Evolutionary conservation across 257 asterid genomes (phyloP).

Genomic region (Parsonsia alboflavescens): DNA sequence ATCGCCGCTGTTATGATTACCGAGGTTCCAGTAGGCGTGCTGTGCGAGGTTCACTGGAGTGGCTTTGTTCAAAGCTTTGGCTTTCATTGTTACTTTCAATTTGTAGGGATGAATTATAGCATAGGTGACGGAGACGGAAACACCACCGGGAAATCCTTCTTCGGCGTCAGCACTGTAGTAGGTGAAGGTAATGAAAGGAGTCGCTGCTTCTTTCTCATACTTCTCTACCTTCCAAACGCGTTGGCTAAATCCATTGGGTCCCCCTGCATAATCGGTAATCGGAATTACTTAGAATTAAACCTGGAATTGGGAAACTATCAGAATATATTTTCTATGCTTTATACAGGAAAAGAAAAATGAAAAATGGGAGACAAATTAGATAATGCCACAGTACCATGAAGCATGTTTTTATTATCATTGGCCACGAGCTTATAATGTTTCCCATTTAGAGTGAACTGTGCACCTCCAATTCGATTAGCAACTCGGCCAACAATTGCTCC

Average conservation of each 20-base stretch:
- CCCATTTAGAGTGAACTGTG: constrained; percentile 65
- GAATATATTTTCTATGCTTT: not conserved
- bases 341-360: not conserved
- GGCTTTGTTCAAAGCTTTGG: constrained; percentile 56
- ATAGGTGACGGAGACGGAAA: constrained; percentile 46
- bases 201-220: constrained; percentile 28
- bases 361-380: not conserved
- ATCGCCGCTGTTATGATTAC: constrained; percentile 62
- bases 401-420: constrained; percentile 53
- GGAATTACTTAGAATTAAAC: too few relatives aligned
- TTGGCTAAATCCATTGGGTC: constrained; percentile 63
- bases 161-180: constrained; percentile 74
- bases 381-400: constrained; percentile 59
- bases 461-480: constrained; percentile 81
- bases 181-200: constrained; percentile 50
- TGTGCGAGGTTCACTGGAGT: constrained; percentile 83
- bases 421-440: constrained; percentile 54
- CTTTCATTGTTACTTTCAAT: constrained; percentile 50
- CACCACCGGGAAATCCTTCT: constrained; percentile 85
- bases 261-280: constrained; percentile 55
- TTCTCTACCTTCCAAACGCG: constrained; percentile 60
- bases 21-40: constrained; percentile 80
- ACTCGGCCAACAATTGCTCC: constrained; percentile 85
- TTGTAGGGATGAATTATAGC: constrained; percentile 36
- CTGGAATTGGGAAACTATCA: too few relatives aligned